phyloP scores from a whole-genome alignment of 2,329 filamentous ascomycete genomes.

The Pseudocercospora fuligena region DNA sequence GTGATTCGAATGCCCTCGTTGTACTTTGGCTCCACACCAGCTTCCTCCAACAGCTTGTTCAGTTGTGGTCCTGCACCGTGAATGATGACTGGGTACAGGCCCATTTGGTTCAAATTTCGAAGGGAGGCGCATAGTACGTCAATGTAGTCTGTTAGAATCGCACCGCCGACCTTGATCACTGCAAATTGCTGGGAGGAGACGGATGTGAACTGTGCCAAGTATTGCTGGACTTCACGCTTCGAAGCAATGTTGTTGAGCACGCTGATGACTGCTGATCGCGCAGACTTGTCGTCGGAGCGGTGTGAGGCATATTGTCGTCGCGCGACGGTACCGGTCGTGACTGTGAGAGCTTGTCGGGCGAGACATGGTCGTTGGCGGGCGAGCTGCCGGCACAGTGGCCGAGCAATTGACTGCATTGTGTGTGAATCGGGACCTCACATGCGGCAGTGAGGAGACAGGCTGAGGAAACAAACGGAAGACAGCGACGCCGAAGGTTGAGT shows the following conservation, averaged over 20 bases:
- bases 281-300: slow-evolving; percentile 59
- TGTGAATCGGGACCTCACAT: background rate
- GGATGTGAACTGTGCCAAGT: slow-evolving; percentile 95
- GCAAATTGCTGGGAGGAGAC: slow-evolving; percentile 97
- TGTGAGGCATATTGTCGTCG: slow-evolving; percentile 29
- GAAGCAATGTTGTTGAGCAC: slow-evolving; percentile 94
- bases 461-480: background rate
- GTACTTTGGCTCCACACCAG: slow-evolving; percentile 92
- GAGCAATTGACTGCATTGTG: slow-evolving; percentile 23
- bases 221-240: slow-evolving; percentile 95
- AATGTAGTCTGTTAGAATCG: slow-evolving; percentile 91
- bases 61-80: slow-evolving; percentile 95
- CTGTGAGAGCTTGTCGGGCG: slow-evolving; percentile 16
- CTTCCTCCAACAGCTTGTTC: slow-evolving; percentile 86
- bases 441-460: background rate
- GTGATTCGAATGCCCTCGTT: slow-evolving; percentile 96
- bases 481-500: background rate
- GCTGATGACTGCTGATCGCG: slow-evolving; percentile 82
- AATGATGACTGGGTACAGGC: slow-evolving; percentile 91
- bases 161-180: slow-evolving; percentile 97
- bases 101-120: slow-evolving; percentile 91
- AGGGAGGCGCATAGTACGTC: slow-evolving; percentile 88
- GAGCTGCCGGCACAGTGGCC: slow-evolving; percentile 27
- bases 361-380: slow-evolving; percentile 19
- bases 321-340: slow-evolving; percentile 8